phyloP scores from a whole-genome alignment of 306 rosid species.

The Sindora glabra region DNA sequence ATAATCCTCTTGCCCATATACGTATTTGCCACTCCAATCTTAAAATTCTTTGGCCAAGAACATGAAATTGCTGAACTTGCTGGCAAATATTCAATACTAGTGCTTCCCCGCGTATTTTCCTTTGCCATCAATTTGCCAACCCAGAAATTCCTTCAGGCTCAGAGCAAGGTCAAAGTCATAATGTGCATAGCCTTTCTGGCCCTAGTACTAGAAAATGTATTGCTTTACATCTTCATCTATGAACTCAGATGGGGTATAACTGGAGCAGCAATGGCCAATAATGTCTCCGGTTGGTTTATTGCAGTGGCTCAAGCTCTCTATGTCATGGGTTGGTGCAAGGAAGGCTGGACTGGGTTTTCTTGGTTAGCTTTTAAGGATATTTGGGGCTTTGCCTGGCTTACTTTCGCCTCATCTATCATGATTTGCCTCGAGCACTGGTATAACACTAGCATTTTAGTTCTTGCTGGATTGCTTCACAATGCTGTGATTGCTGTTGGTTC shows the following conservation, averaged over 20 bases:
- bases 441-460: slow-evolving; percentile 30
- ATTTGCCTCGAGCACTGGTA: slow-evolving; percentile 55
- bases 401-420: slow-evolving; percentile 50
- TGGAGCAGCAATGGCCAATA: slow-evolving; percentile 45
- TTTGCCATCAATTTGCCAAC: slow-evolving; percentile 40
- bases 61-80: slow-evolving; percentile 42
- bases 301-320: slow-evolving; percentile 31
- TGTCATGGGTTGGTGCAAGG: slow-evolving; percentile 47
- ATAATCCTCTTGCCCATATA: slow-evolving; percentile 31
- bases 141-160: slow-evolving; percentile 50
- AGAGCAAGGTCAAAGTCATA: slow-evolving; percentile 43
- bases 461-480: slow-evolving; percentile 41
- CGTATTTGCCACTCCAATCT: slow-evolving; percentile 32
- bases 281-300: slow-evolving; percentile 34
- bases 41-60: slow-evolving; percentile 38
- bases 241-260: slow-evolving; percentile 28
- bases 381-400: slow-evolving; percentile 43
- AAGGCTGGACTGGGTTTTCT: slow-evolving; percentile 52
- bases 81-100: slow-evolving; percentile 19
- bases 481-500: slow-evolving; percentile 42
- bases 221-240: slow-evolving; percentile 38
- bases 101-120: slow-evolving; percentile 46
- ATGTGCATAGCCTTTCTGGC: slow-evolving; percentile 31
- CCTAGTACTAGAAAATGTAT: slow-evolving; percentile 16
- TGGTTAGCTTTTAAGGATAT: slow-evolving; percentile 42